Base-by-base conservation (phyloP, 805 yeast genomes). In the Tetrapisispora namnaoensis region DNA sequence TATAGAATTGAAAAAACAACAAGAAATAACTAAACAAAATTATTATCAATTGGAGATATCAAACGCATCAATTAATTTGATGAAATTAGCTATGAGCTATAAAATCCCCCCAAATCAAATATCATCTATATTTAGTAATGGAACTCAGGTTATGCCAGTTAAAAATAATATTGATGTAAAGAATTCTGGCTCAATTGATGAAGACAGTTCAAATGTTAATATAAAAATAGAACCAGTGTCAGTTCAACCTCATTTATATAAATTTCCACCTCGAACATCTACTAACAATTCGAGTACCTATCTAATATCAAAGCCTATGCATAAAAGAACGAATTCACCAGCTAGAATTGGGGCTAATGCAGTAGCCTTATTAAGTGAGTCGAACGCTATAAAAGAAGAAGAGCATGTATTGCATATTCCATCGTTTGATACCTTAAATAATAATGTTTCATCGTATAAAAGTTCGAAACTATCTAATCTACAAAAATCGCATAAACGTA, bases 21-120 rank as follows among this genome's bases (percentile, higher is more conserved):
- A 85, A 60, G 96, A 90, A 62, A 72, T 75, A 42, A 83, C 96
- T 1, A 83, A 83, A 53, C 96, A 89, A 63, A 93, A 85, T 55
- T 82, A 72, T 56, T 83, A 84, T 62, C 76, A 75, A 48, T 69
- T 82, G 18, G 95, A 89, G 59, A 68, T 75, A 37, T 70, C 83
- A 24, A 75, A 76, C 41, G 74, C 77, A 49, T 76, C 84, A 24
- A 67, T 83, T 36, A 82, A 82, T 47, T 70, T 89, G 20, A 58
- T 89, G 45, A 78, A 78, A 51, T 68, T 72, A 16, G 91, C 95
- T 0, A 58, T 76, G 7, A 69, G 68, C 24, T 75, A 82, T 16
- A 81, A 82, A 18, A 70, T 90, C 2, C 95, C 96, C 0, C 70
- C 81, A 1, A 65, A 74, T 45, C 62, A 82, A 52, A 79, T 89